Evolutionary conservation across 352 stramenopile genomes (phyloP), one percentile per base, ranked within the genome.

Genomic region (Saprolegnia parasitica): DNA sequence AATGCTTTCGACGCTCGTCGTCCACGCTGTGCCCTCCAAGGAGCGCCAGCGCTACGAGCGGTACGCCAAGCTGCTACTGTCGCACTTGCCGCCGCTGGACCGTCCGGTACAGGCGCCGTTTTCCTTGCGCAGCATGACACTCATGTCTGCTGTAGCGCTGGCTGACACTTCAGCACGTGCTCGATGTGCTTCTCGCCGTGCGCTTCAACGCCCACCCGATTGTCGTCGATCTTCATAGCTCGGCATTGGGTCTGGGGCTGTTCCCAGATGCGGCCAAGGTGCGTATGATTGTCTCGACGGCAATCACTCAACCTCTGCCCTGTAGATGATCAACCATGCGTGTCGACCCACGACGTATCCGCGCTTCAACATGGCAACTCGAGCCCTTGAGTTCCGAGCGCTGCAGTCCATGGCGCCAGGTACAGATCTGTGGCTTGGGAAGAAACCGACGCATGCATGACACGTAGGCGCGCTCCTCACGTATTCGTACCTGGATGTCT

Each of bases 261-360:
- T 68, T 68, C 32, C 62, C 62, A 29, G 62, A 68, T 18, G 62
- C 62, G n/a, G 62, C 62, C 26, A 57, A 60, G 62, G 62, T 68
- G 61, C 3, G 47, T n/a, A n/a, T n/a, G n/a, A n/a, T n/a, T n/a
- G n/a, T 20, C 10, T 3, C 42, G 9, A 56, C 37, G n/a, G 15
- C 15, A 58, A 24, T 39, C 8, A 68, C 0, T 57, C 29, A 45
- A 29, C 13, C 24, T 11, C 16, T 46, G 3, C 29, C 5, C 20
- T 68, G 23, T 68, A 68, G 62, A 68, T 61, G 46, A 49, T 68
- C 26, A 68, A 68, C 37, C 62, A 68, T 40, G 35, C 62, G 16
- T 68, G 62, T 60, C 32, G 32, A 9, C 62, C 62, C 5, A 68
- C 50, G 20, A 61, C 50, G 26, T 68, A 47, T 68, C 62, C 62